Percentiles rank a stretch among this genome's conserved stretches.
These are phyloP conservation scores for Zygosaccharomyces lentus DNA, from an alignment of 805 yeast species.

Conservation along the genomic window DNA sequence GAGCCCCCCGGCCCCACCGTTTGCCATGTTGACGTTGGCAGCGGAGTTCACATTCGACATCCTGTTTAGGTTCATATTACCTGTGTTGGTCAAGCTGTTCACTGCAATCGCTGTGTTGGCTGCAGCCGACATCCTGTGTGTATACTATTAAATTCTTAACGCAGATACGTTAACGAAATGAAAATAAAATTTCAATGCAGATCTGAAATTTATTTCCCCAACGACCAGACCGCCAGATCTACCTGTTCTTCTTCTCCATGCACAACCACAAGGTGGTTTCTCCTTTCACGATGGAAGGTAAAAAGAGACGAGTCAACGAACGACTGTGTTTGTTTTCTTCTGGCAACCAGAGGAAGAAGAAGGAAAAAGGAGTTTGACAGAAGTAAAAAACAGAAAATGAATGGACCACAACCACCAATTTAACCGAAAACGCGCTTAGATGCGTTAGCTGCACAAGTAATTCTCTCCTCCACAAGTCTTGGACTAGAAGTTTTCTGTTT, in stretches of 20 bases:
- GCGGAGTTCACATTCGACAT: conserved; percentile 16
- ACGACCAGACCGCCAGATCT: conserved; percentile 7
- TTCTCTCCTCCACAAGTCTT: neutral
- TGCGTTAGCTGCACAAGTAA: neutral
- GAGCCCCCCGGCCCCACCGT: no score
- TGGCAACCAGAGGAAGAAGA: neutral
- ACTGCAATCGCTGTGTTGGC: conserved; percentile 20
- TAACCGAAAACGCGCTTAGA: neutral
- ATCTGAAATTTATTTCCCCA: conserved; percentile 7
- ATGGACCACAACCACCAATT: neutral
- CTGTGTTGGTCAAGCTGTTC: conserved; percentile 14
- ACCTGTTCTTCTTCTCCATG: conserved; percentile 3
- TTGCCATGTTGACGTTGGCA: conserved; percentile 5
- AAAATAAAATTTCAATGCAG: conserved; percentile 1
- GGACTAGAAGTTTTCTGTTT: neutral
- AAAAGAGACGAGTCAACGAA: neutral
- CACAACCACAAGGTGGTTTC: neutral
- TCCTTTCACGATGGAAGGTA: neutral
- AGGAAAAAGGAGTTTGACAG: neutral
- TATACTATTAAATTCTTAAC: no score
- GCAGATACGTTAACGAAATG: conserved; percentile 1
- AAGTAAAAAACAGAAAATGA: neutral
- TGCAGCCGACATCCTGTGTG: conserved; percentile 11
- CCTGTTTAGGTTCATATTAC: conserved; percentile 12
- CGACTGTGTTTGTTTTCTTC: neutral